These are phyloP conservation scores for Suillus ampliporus DNA, from an alignment of 768 basidiomycete genomes.

Conservation along the genomic window DNA sequence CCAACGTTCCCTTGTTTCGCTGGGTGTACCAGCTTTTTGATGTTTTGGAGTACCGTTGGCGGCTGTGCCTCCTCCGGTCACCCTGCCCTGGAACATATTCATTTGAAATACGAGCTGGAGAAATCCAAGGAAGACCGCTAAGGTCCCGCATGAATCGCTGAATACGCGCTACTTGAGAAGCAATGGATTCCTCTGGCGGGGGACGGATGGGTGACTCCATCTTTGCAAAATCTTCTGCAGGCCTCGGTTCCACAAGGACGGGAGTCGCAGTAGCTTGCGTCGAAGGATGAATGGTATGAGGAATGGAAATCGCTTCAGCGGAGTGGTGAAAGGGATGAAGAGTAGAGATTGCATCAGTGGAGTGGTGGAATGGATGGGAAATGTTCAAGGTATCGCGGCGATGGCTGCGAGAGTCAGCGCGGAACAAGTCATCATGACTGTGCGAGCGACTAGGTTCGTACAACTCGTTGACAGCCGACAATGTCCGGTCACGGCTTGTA, in stretches of 20 bases:
- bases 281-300: conserved; percentile 13
- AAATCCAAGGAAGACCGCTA: conserved; percentile 53
- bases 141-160: conserved; percentile 44
- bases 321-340: conserved; percentile 3
- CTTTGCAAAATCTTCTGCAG: conserved; percentile 53
- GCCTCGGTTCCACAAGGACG: conserved; percentile 46
- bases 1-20: conserved; percentile 32
- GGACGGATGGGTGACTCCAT: conserved; percentile 52
- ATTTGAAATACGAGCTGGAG: conserved; percentile 49
- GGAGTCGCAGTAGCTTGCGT: conserved; percentile 39
- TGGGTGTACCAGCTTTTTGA: conserved; percentile 36
- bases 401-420: not conserved
- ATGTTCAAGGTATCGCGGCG: not conserved
- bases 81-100: conserved; percentile 51
- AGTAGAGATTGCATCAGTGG: conserved; percentile 3
- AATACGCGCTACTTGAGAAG: conserved; percentile 43
- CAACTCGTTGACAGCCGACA: conserved; percentile 4
- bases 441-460: conserved; percentile 7
- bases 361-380: conserved; percentile 3
- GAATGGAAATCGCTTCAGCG: conserved; percentile 2
- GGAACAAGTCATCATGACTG: conserved; percentile 3
- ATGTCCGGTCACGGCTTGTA: conserved; percentile 6
- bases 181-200: conserved; percentile 39
- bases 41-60: conserved; percentile 29
- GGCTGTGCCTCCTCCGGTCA: conserved; percentile 33